Conservation (phyloP, 2,329 filamentous ascomycete genomes). For the Pseudogymnoascus sp. region DNA sequence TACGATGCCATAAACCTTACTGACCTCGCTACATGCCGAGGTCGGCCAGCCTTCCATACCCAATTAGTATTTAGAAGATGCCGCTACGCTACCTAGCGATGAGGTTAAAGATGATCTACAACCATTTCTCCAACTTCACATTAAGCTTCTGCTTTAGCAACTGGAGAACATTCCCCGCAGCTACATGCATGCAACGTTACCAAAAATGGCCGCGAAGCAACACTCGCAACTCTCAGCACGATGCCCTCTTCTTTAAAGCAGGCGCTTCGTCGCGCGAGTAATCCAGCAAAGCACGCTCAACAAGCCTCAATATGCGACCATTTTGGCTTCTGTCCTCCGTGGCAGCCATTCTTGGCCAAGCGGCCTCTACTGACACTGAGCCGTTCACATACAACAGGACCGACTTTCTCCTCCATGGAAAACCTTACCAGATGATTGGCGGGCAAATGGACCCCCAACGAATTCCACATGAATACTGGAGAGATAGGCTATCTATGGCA, state of each 20-base stretch:
- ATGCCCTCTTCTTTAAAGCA: not conserved
- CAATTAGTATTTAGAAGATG: not conserved
- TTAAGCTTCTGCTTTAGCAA: not conserved
- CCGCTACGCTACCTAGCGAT: not conserved
- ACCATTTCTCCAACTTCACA: not conserved
- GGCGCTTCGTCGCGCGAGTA: not conserved
- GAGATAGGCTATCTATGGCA: constrained; percentile 37
- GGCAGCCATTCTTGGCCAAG: not conserved
- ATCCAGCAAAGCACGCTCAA: not conserved
- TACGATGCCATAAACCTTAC: not conserved
- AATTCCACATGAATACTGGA: constrained; percentile 40
- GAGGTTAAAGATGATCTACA: not conserved
- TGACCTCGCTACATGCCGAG: not conserved
- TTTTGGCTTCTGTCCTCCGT: not conserved
- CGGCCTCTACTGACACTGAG: not conserved
- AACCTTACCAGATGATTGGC: constrained; percentile 37
- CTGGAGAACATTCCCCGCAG: not conserved
- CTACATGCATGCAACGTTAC: constrained; percentile 1
- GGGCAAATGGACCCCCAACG: constrained; percentile 45
- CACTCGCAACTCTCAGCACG: not conserved
- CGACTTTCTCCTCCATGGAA: constrained; percentile 35
- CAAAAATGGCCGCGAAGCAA: not conserved
- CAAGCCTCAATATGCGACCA: not conserved
- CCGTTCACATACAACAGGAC: constrained; percentile 35
- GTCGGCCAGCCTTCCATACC: not conserved